Evolutionary conservation across 352 stramenopile genomes (phyloP).

Genomic region (Elongisporangium prolatum): DNA sequence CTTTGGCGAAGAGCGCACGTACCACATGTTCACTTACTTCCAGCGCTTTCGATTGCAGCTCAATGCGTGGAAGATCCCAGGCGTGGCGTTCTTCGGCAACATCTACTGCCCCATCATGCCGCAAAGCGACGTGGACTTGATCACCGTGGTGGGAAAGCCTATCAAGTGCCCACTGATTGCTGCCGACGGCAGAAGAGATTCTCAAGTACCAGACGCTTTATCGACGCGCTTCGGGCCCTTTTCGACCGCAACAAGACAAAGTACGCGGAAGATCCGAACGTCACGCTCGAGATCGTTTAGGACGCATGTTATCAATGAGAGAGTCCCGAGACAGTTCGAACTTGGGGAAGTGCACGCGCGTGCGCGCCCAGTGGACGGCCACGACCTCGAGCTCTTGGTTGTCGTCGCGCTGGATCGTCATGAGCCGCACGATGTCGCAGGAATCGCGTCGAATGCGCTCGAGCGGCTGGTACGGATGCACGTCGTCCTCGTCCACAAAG

Average conservation of each 20-base stretch:
- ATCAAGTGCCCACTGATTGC: neutral
- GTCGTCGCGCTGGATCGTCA: neutral
- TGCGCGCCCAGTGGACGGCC: neutral
- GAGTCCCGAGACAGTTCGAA: neutral
- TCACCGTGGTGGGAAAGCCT: neutral
- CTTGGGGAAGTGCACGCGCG: neutral
- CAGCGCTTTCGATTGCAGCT: slow-evolving; percentile 57
- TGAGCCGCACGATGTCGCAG: neutral
- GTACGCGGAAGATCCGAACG: neutral
- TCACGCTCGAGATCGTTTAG: neutral
- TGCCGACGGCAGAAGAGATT: neutral
- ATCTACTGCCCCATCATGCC: slow-evolving; percentile 79
- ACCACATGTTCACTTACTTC: slow-evolving; percentile 62
- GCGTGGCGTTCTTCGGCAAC: slow-evolving; percentile 55
- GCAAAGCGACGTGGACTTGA: slow-evolving; percentile 25
- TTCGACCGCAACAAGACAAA: neutral
- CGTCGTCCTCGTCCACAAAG: slow-evolving; percentile 25
- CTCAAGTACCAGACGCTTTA: neutral
- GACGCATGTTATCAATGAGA: neutral
- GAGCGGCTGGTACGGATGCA: slow-evolving; percentile 25
- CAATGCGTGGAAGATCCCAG: slow-evolving; percentile 72
- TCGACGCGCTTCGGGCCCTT: neutral
- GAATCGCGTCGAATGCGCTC: slow-evolving; percentile 11
- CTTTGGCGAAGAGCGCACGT: slow-evolving; percentile 84
- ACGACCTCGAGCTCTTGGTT: neutral